Evolutionary conservation across 345 rosid species (phyloP).

Genomic region (Lumnitzera racemosa): DNA sequence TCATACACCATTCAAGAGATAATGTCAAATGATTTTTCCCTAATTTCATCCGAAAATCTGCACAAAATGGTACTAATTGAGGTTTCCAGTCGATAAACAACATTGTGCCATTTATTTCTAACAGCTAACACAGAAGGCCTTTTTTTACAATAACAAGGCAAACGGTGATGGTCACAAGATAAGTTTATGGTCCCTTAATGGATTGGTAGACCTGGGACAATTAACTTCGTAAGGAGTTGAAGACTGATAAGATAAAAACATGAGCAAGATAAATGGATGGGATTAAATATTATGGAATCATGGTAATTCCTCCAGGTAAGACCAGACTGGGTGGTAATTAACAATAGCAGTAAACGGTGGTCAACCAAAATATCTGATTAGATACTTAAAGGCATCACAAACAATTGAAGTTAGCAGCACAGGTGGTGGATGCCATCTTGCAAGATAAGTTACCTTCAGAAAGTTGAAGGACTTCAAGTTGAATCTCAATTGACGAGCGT

Average conservation of each 20-base stretch:
- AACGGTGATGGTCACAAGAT: too few relatives aligned
- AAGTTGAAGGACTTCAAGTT: constrained; percentile 62
- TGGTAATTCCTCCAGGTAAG: neutral
- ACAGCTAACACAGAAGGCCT: too few relatives aligned
- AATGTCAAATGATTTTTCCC: neutral
- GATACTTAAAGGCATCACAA: too few relatives aligned
- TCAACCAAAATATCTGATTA: too few relatives aligned
- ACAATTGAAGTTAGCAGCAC: neutral
- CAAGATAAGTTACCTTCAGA: constrained; percentile 21
- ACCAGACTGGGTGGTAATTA: neutral
- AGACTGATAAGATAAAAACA: neutral
- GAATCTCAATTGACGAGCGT: constrained; percentile 75
- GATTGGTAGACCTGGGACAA: too few relatives aligned
- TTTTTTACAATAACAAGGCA: too few relatives aligned
- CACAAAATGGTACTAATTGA: too few relatives aligned
- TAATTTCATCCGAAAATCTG: too few relatives aligned
- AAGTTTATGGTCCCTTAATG: too few relatives aligned
- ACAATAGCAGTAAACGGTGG: neutral
- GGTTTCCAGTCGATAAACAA: too few relatives aligned
- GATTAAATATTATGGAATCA: neutral
- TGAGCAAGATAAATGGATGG: neutral
- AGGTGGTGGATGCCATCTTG: neutral
- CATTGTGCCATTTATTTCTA: too few relatives aligned
- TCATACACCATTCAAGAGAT: neutral
- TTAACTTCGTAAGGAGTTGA: neutral